These are phyloP conservation scores for Fraxinus cuspidata DNA, from an alignment of 257 asterid genomes.

Conservation along the genomic window DNA sequence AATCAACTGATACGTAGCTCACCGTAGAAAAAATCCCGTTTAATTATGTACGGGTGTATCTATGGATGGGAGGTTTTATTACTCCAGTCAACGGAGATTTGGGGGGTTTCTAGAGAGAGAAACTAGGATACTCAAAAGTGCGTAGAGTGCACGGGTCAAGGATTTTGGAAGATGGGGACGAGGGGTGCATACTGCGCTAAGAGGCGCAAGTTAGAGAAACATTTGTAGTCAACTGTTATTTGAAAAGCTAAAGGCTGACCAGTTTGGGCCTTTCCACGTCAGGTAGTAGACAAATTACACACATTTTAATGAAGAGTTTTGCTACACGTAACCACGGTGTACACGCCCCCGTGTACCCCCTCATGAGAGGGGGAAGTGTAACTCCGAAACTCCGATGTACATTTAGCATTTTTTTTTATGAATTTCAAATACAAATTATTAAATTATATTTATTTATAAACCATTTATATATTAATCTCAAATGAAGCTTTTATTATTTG, in stretches of 20 bases:
- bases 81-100: conserved; percentile 55
- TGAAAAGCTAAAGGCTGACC: conserved; percentile 26
- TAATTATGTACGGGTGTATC: conserved; percentile 5
- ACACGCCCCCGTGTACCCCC: too few relatives aligned
- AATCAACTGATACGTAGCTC: conserved; percentile 35
- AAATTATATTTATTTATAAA: too few relatives aligned
- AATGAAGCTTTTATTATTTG: too few relatives aligned
- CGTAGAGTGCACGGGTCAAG: conserved; percentile 51
- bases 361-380: too few relatives aligned
- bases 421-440: too few relatives aligned
- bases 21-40: conserved; percentile 34
- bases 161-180: conserved; percentile 30
- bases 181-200: conserved; percentile 45
- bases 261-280: conserved; percentile 31
- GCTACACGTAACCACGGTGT: too few relatives aligned
- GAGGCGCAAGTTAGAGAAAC: conserved; percentile 30
- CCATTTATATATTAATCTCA: too few relatives aligned
- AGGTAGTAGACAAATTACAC: neutral
- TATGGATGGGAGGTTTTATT: conserved; percentile 7
- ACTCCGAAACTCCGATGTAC: too few relatives aligned
- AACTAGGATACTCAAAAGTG: conserved; percentile 60
- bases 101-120: conserved; percentile 29
- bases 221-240: conserved; percentile 45
- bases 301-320: too few relatives aligned
- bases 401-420: too few relatives aligned